These are phyloP conservation scores for Sarocladiaceae sp. DNA, from an alignment of 2,329 filamentous ascomycete species.

Conservation along the genomic window DNA sequence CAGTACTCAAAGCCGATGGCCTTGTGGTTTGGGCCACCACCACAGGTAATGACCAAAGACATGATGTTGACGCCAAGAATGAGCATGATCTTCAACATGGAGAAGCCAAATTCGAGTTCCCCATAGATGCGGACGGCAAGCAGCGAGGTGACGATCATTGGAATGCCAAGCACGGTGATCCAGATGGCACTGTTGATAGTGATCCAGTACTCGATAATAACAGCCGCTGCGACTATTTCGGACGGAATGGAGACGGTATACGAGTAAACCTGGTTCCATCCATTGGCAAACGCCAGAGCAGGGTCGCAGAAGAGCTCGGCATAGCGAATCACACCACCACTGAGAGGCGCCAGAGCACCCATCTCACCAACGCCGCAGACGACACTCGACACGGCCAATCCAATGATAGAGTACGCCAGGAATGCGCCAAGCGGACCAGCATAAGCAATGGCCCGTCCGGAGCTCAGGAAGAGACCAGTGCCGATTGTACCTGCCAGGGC, in stretches of 20 bases:
- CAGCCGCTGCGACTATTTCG: constrained; percentile 24
- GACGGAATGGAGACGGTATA: constrained; percentile 26
- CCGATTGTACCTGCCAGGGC: constrained; percentile 9
- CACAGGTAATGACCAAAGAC: constrained; percentile 46
- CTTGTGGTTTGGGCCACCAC: constrained; percentile 44
- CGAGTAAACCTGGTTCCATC: constrained; percentile 28
- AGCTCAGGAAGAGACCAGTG: constrained; percentile 13
- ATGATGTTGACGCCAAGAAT: constrained; percentile 55
- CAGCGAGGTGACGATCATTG: constrained; percentile 50
- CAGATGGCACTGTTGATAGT: constrained; percentile 48
- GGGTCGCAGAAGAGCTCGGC: constrained; percentile 46
- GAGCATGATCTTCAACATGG: constrained; percentile 52
- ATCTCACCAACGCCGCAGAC: constrained; percentile 46
- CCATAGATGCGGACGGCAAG: constrained; percentile 52
- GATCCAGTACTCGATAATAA: constrained; percentile 27
- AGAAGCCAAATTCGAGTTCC: constrained; percentile 57
- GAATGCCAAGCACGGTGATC: constrained; percentile 50
- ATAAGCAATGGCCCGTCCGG: constrained; percentile 35
- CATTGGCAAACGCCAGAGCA: constrained; percentile 35
- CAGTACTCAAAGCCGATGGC: constrained; percentile 38
- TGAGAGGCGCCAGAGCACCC: constrained; percentile 37
- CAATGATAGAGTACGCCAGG: constrained; percentile 37
- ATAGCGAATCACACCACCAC: constrained; percentile 42
- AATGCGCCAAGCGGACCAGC: constrained; percentile 34
- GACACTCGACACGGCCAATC: constrained; percentile 34